Evolutionary conservation across 352 stramenopile species (phyloP), one percentile per base, ranked within the genome.

Genomic region (Pythium myriotylum): DNA sequence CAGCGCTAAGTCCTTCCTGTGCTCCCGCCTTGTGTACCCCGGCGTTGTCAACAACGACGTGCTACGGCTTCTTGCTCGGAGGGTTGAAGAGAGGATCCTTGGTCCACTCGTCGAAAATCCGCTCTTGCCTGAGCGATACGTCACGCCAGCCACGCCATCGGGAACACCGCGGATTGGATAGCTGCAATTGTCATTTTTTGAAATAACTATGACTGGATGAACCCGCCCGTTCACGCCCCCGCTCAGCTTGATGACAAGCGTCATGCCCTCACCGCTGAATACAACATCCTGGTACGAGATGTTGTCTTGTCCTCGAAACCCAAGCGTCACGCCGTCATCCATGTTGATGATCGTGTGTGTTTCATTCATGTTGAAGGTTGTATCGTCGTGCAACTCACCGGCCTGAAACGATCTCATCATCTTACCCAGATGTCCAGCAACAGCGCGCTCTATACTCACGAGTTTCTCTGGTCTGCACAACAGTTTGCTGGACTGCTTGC

Each of bases 401-500:
- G 20, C 45, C 0, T 62, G 32, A 51, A 78, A 78, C 3, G 39
- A 43, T 2, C 55, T 32, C 19, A 68, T 54, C 24, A 76, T 8
- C 16, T 52, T 29, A 16, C 49, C 49, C 1, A 56, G 29, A 29
- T 56, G 49, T 5, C n/a, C 26, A 1, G 49, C 29, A 13, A 56
- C 27, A 10, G 17, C 26, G 5, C 20, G n/a, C 3, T 56, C 49
- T 32, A 45, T 56, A 1, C 2, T 9, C 9, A 33, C 29, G 12
- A 45, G n/a, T 19, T 56, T 56, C 29, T 42, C 49, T 20, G 22
- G 19, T 4, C 17, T 42, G 1, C 41, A 32, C 20, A 19, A 19
- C 3, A 56, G 49, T 19, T 56, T 56, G 5, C 49, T 7, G 7
- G 29, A 56, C 2, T 22, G 2, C 17, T n/a, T 2, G 4, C 49